Percentiles rank a stretch among this genome's conserved stretches.
These are phyloP conservation scores for Xylariaceae sp. DNA, from an alignment of 2,329 filamentous ascomycete genomes.

Conservation along the genomic window DNA sequence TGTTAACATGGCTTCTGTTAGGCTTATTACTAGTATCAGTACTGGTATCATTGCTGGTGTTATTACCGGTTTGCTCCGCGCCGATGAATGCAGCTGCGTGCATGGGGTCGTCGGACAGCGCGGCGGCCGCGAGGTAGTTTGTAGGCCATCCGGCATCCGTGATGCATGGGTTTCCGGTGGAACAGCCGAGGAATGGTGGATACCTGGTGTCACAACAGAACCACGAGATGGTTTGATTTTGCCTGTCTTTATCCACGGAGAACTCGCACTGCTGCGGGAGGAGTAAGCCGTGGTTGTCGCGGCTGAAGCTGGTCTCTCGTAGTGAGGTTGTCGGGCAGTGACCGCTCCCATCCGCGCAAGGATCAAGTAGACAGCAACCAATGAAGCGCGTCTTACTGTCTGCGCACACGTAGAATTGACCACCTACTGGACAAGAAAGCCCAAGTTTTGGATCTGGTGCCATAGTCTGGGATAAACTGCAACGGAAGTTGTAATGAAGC, in stretches of 20 bases:
- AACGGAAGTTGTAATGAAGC: too few relatives aligned
- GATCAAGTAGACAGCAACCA: slow-evolving; percentile 5
- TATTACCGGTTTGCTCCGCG: not conserved
- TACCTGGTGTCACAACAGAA: not conserved
- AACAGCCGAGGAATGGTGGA: slow-evolving; percentile 1
- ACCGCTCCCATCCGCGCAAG: slow-evolving; percentile 3
- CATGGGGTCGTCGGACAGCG: not conserved
- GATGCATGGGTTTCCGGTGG: not conserved
- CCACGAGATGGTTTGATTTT: not conserved
- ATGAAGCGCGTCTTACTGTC: slow-evolving; percentile 3
- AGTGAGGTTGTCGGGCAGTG: not conserved
- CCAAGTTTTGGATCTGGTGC: not conserved
- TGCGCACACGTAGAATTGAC: not conserved
- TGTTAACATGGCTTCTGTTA: not conserved
- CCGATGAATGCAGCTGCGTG: not conserved
- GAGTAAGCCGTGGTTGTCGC: not conserved
- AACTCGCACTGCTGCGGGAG: slow-evolving; percentile 8
- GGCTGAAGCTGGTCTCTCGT: not conserved
- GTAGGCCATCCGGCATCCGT: not conserved
- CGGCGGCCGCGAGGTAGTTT: not conserved
- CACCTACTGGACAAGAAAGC: not conserved
- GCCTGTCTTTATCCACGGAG: not conserved
- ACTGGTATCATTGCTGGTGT: not conserved
- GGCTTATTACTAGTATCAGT: not conserved
- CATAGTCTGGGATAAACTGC: not conserved